Conservation (phyloP, 1,284 basidiomycete genomes). For the Cystobasidium slooffiae region DNA sequence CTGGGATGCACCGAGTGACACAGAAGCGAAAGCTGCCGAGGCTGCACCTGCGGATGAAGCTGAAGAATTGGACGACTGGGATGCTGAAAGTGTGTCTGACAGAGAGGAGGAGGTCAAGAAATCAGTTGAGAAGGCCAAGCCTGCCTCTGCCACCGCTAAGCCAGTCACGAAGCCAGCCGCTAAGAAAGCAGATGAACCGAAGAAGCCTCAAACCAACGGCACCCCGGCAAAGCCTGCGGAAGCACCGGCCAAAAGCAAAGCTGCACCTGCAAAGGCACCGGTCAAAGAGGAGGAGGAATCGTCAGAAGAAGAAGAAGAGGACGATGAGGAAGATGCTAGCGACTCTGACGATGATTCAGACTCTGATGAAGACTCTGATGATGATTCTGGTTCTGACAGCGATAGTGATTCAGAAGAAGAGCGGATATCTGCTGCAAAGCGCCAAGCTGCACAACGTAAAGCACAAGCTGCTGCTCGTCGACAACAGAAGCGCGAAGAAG, state of each 20-base stretch:
- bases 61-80: constrained; percentile 74
- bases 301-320: constrained; percentile 53
- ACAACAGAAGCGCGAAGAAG: constrained; percentile 80
- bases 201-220: neutral
- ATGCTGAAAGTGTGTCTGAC: constrained; percentile 66
- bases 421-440: constrained; percentile 57
- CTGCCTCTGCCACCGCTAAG: constrained; percentile 32
- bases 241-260: neutral
- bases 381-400: constrained; percentile 67
- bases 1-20: constrained; percentile 41
- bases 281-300: constrained; percentile 44
- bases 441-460: constrained; percentile 75
- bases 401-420: constrained; percentile 57
- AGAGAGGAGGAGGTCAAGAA: constrained; percentile 50
- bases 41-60: constrained; percentile 58
- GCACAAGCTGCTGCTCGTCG: constrained; percentile 80
- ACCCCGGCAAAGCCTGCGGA: constrained; percentile 38
- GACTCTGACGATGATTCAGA: constrained; percentile 60
- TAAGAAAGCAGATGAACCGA: neutral
- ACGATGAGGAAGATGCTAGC: constrained; percentile 51
- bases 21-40: constrained; percentile 26
- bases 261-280: constrained; percentile 34
- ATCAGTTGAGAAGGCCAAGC: constrained; percentile 51
- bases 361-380: constrained; percentile 61
- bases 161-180: neutral